Evolutionary conservation across 2,329 filamentous ascomycete genomes (phyloP).

Genomic region (Pseudopyricularia cyperi): DNA sequence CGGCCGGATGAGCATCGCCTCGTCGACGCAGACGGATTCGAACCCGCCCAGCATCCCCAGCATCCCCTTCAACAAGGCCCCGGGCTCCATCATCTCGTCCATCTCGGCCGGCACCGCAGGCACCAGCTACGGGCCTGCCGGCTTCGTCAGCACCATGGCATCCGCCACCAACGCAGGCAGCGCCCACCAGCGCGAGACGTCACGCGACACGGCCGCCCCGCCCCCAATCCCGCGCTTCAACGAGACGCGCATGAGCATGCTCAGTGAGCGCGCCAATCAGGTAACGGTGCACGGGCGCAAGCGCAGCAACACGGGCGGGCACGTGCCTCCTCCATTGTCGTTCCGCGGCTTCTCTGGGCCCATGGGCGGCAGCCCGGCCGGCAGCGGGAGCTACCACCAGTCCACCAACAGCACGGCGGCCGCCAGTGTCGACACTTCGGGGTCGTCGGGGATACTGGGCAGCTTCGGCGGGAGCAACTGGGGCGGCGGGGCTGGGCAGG

Average conservation of each 20-base stretch:
- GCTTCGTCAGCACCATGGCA: background rate
- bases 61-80: conserved; percentile 15
- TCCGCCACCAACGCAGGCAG: background rate
- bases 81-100: conserved; percentile 24
- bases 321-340: conserved; percentile 53
- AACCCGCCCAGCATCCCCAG: conserved; percentile 37
- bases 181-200: conserved; percentile 30
- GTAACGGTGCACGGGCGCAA: conserved; percentile 58
- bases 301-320: conserved; percentile 77
- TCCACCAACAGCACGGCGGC: conserved; percentile 44
- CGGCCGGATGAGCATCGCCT: conserved; percentile 11
- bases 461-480: conserved; percentile 18
- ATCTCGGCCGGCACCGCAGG: conserved; percentile 11
- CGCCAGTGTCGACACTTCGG: conserved; percentile 24
- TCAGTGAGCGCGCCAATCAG: conserved; percentile 24
- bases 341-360: conserved; percentile 68
- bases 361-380: conserved; percentile 8
- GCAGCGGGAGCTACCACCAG: conserved; percentile 25
- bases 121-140: conserved; percentile 8
- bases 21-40: conserved; percentile 22
- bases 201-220: conserved; percentile 52
- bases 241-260: conserved; percentile 22
- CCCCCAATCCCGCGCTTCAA: conserved; percentile 60
- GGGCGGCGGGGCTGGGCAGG: conserved; percentile 9
- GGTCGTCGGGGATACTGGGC: conserved; percentile 17